Conservation (phyloP, 805 yeast species). For the Cyberlindnera amylophila region DNA sequence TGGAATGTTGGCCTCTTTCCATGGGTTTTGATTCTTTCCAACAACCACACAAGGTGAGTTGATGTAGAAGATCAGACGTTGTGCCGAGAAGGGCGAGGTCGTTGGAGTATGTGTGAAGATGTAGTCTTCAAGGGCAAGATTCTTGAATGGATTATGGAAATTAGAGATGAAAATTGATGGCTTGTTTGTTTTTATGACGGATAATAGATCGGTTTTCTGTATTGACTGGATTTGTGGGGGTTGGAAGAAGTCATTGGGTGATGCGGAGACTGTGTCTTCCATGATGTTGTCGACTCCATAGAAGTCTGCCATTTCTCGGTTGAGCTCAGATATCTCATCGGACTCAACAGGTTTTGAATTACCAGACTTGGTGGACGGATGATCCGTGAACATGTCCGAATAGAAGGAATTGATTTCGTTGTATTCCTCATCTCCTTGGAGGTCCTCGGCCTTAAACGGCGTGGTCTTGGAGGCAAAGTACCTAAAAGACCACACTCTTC, state of each 20-base stretch:
- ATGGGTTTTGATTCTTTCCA: slow-evolving; percentile 95
- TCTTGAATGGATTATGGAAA: slow-evolving; percentile 62
- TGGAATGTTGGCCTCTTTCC: slow-evolving; percentile 74
- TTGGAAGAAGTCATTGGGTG: background rate
- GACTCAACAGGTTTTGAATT: background rate
- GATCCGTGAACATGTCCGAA: slow-evolving; percentile 31
- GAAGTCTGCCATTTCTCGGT: slow-evolving; percentile 30
- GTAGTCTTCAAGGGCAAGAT: slow-evolving; percentile 79
- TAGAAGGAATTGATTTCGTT: slow-evolving; percentile 34
- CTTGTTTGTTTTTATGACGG: slow-evolving; percentile 20
- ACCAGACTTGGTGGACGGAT: background rate
- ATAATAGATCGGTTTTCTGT: slow-evolving; percentile 18
- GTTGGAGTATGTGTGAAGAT: slow-evolving; percentile 63
- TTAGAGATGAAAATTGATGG: slow-evolving; percentile 58
- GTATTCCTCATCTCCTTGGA: slow-evolving; percentile 24
- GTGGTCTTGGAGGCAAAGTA: background rate
- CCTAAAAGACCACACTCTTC: background rate
- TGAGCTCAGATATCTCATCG: slow-evolving; percentile 33
- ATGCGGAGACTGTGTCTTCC: background rate
- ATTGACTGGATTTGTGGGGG: background rate
- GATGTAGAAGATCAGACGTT: slow-evolving; percentile 65
- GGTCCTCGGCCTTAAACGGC: slow-evolving; percentile 8
- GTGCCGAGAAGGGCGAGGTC: slow-evolving; percentile 21
- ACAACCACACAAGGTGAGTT: slow-evolving; percentile 87
- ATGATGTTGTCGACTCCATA: slow-evolving; percentile 24